Evolutionary conservation across 768 basidiomycete species (phyloP), one percentile per base, ranked within the genome.

Genomic region (Lactarius sp.): DNA sequence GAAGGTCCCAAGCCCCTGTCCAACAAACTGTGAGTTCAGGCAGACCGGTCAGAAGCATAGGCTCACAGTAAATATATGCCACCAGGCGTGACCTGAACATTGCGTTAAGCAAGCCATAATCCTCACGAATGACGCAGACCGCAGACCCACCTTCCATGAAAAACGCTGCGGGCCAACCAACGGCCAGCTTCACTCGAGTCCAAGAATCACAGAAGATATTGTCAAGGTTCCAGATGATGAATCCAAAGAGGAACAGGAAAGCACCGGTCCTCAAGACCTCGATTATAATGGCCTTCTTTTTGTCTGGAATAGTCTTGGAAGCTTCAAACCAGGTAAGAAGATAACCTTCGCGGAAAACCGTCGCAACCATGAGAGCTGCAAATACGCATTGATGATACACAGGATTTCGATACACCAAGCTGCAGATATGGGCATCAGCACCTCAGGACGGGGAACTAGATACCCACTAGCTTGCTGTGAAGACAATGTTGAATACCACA

Each of bases 331-430:
- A 76, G 27, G 76, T 74, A 37, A 87, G 73, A 37, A 90, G 79
- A 68, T 85, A 82, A 0, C 74, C 70, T 51, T 82, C 76, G 50
- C 88, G 83, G 18, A 77, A 70, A 1, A 78, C 71, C 16, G 76
- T 78, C 8, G 72, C 68, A 44, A 89, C 59, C 67, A 90, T 77
- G 57, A 90, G 76, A 14, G 70, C 61, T 3, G 80, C 90, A 71
- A 92, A 93, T 1, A 89, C 83, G 27, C 84, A 70, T 76, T 93
- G 88, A 69, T 93, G 90, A 73, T 88, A 93, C 3, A 91, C 76
- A 0, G 90, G 90, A 69, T 92, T 88, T 31, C 89, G 83, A 69
- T 85, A 82, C 5, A 83, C 59, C 60, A 83, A 79, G 70, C 89
- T 91, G 70, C 44, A 27, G 37, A 22, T 12, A 57, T 55, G 56